phyloP scores from a whole-genome alignment of 176 grass and related monocot species.

The Ensete ventricosum region DNA sequence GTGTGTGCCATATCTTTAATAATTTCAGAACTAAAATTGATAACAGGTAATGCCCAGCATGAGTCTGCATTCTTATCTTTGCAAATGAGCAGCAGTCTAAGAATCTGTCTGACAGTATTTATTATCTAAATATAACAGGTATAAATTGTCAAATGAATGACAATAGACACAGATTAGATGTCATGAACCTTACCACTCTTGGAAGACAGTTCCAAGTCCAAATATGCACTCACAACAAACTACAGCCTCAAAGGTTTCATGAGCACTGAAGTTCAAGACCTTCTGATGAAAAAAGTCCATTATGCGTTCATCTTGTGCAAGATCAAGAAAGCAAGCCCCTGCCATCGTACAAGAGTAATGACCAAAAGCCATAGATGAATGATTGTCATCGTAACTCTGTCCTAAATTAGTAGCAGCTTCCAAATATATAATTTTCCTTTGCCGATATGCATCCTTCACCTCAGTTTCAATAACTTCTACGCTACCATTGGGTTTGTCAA shows the following conservation, averaged over 20 bases:
- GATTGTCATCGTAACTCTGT: constrained; percentile 23
- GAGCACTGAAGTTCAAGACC: constrained; percentile 32
- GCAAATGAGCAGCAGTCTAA: too few relatives aligned
- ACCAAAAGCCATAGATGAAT: constrained; percentile 17
- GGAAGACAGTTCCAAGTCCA: constrained; percentile 38
- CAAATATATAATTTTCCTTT: background rate
- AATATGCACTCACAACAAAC: constrained; percentile 61
- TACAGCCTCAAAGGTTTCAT: constrained; percentile 59
- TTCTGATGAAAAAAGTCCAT: constrained; percentile 51
- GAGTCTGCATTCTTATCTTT: too few relatives aligned
- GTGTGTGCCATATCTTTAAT: too few relatives aligned
- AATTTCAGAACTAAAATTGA: too few relatives aligned
- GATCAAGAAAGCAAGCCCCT: constrained; percentile 16
- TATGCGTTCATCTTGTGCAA: constrained; percentile 21
- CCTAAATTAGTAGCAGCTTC: background rate
- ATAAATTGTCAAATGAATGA: background rate
- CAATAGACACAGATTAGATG: background rate
- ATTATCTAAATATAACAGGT: too few relatives aligned
- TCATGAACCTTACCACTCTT: constrained; percentile 40
- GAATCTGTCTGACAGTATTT: too few relatives aligned
- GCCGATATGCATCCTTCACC: constrained; percentile 27
- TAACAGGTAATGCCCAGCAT: too few relatives aligned
- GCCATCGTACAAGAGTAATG: background rate
- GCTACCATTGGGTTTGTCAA: constrained; percentile 22
- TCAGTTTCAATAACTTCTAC: constrained; percentile 21